These are phyloP conservation scores for Solanum hybrid DNA, from an alignment of 305 asterid species.

Conservation along the genomic window DNA sequence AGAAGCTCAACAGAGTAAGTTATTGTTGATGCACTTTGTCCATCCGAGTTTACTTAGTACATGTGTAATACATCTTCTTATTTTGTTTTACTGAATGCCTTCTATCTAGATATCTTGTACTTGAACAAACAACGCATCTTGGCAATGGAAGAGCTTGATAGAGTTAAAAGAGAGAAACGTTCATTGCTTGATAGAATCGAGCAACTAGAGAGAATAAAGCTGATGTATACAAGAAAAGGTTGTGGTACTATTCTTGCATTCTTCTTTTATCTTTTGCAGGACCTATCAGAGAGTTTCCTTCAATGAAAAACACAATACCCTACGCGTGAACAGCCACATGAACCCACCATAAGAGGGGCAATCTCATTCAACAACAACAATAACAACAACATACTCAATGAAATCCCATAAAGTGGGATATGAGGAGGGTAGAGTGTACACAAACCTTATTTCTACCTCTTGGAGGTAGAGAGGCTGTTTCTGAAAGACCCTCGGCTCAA, in stretches of 20 bases:
- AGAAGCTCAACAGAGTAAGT: slow-evolving; percentile 71
- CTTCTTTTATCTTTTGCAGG: not conserved
- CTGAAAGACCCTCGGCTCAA: not conserved
- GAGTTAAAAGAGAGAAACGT: slow-evolving; percentile 44
- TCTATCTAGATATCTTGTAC: slow-evolving; percentile 48
- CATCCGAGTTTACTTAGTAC: not conserved
- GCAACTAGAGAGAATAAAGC: slow-evolving; percentile 38
- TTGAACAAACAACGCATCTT: slow-evolving; percentile 59
- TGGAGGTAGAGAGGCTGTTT: not conserved
- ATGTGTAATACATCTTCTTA: not conserved
- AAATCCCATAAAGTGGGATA: not conserved
- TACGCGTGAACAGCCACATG: not conserved
- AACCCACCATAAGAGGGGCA: not conserved
- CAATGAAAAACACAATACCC: not conserved
- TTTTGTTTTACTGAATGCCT: slow-evolving; percentile 12
- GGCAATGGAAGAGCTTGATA: slow-evolving; percentile 65
- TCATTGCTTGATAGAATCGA: slow-evolving; percentile 41
- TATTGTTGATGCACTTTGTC: not conserved
- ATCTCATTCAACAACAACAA: not conserved
- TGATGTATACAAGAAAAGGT: slow-evolving; percentile 37
- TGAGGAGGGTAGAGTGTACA: not conserved
- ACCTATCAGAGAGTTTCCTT: not conserved
- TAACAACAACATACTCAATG: not conserved
- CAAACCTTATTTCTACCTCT: not conserved
- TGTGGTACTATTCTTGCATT: not conserved